Conservation (phyloP, 2,329 filamentous ascomycete species). For the Colletotrichum sp. region DNA sequence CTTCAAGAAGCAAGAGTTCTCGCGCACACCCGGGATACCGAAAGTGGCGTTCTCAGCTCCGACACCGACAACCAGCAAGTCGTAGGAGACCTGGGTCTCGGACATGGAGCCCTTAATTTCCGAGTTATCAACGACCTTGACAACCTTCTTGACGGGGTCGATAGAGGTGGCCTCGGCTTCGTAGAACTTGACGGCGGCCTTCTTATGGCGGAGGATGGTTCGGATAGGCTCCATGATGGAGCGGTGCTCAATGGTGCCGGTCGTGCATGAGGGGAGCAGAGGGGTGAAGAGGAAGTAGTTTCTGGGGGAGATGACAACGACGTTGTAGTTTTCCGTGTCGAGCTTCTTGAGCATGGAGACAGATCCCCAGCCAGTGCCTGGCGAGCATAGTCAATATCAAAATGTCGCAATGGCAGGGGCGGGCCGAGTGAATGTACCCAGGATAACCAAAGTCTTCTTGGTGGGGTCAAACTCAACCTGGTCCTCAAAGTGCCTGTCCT, state of each 20-base stretch:
- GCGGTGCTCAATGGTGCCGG: conserved; percentile 95
- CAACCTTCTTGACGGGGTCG: conserved; percentile 86
- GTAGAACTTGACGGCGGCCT: conserved; percentile 92
- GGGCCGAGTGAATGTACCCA: conserved; percentile 63
- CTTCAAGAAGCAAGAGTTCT: conserved; percentile 98
- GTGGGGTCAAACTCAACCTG: conserved; percentile 79
- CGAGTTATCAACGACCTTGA: conserved; percentile 90
- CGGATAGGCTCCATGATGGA: conserved; percentile 99
- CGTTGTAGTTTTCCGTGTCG: conserved; percentile 99
- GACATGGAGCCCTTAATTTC: conserved; percentile 85
- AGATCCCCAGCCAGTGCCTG: conserved; percentile 94
- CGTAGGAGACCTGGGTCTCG: conserved; percentile 91
- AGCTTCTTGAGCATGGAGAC: conserved; percentile 98
- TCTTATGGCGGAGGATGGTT: conserved; percentile 94
- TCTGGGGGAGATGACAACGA: conserved; percentile 94
- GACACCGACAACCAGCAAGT: conserved; percentile 97
- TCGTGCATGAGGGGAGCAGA: conserved; percentile 95
- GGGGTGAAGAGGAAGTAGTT: conserved; percentile 99
- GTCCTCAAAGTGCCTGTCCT: conserved; percentile 78
- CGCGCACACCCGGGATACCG: conserved; percentile 92
- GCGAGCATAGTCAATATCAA: conserved; percentile 18
- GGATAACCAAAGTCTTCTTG: conserved; percentile 97
- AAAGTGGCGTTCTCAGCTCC: conserved; percentile 99
- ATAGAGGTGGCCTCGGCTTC: conserved; percentile 97
- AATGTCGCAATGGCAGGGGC: neutral